phyloP scores from a whole-genome alignment of 805 yeast species.

The Wickerhamiella bombiphila region DNA sequence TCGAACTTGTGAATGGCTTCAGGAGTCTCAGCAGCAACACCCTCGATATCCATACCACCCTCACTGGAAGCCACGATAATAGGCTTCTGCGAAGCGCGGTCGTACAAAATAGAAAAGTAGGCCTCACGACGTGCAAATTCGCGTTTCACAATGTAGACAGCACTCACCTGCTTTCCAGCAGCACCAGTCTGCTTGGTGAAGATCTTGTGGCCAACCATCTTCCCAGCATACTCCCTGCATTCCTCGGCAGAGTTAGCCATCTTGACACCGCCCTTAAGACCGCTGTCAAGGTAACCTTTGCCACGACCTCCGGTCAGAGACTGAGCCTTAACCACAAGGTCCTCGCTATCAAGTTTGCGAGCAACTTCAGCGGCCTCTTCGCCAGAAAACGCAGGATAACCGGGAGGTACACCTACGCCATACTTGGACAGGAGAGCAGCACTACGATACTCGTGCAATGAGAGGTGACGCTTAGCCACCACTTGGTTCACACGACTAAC shows the following conservation, averaged over 20 bases:
- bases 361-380: constrained; percentile 80
- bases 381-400: constrained; percentile 80
- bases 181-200: constrained; percentile 98
- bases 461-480: constrained; percentile 46
- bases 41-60: constrained; percentile 99
- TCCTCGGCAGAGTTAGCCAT: constrained; percentile 72
- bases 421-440: constrained; percentile 71
- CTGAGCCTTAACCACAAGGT: constrained; percentile 93
- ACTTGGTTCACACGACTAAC: no score
- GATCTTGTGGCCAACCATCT: constrained; percentile 85
- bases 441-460: constrained; percentile 92
- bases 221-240: constrained; percentile 69
- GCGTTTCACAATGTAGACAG: constrained; percentile 90
- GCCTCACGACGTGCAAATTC: constrained; percentile 91
- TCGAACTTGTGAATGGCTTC: constrained; percentile 80
- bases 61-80: constrained; percentile 90
- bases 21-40: constrained; percentile 87
- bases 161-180: constrained; percentile 92
- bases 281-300: constrained; percentile 93
- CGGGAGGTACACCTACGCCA: constrained; percentile 83
- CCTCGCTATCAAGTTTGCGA: constrained; percentile 51
- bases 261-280: constrained; percentile 93
- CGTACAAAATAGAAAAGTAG: constrained; percentile 85
- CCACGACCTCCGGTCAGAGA: constrained; percentile 99
- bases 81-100: constrained; percentile 80